These are phyloP conservation scores for Aristolochia californica DNA, from an alignment of 164 flowering plant species.

Conservation along the genomic window DNA sequence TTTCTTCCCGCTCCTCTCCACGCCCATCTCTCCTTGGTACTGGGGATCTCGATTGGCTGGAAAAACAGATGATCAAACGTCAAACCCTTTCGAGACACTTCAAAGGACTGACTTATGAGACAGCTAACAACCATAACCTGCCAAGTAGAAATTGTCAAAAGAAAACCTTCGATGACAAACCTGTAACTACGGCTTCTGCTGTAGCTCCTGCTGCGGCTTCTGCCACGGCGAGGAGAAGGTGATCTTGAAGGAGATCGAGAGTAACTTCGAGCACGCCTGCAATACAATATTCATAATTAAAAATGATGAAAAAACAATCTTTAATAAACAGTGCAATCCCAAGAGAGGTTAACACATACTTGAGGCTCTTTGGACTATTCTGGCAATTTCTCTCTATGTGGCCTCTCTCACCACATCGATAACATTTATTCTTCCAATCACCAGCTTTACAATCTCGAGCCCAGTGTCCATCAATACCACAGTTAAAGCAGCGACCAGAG, in stretches of 20 bases:
- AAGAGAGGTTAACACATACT: constrained; percentile 18
- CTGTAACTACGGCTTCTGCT: constrained; percentile 73
- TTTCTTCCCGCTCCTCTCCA: constrained; percentile 29
- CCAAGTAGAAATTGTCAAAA: neutral
- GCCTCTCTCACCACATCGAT: constrained; percentile 88
- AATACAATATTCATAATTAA: neutral
- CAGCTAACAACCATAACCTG: no score
- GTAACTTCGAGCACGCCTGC: constrained; percentile 44
- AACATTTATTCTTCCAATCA: constrained; percentile 97
- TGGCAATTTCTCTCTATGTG: constrained; percentile 82
- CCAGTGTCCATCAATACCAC: constrained; percentile 98
- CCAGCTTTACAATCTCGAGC: constrained; percentile 98
- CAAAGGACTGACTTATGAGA: no score
- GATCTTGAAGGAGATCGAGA: constrained; percentile 57
- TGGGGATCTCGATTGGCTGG: constrained; percentile 71
- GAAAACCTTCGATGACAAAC: constrained; percentile 13
- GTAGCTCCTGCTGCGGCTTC: constrained; percentile 53
- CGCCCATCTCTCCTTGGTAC: constrained; percentile 31
- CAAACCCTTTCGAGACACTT: neutral
- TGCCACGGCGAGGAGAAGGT: constrained; percentile 44
- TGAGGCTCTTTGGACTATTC: constrained; percentile 74
- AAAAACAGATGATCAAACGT: neutral
- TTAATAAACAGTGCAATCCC: neutral
- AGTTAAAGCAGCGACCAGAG: constrained; percentile 91
- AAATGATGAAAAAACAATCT: neutral